Evolutionary conservation across 306 rosid species (phyloP).

Genomic region (Gillenia trifoliata): DNA sequence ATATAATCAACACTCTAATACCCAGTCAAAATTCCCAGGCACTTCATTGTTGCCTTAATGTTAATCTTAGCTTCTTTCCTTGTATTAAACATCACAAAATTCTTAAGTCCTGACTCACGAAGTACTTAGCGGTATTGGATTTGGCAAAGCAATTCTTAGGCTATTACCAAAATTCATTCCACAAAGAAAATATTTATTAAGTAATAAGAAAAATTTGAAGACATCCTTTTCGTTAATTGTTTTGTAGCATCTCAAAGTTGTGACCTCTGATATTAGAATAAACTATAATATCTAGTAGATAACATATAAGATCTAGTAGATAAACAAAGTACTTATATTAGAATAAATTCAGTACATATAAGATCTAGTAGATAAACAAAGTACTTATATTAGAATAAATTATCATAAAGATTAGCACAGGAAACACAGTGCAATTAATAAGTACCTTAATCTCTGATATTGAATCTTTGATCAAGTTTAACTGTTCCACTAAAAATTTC

Average conservation of each 20-base stretch:
- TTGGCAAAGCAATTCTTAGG: not conserved
- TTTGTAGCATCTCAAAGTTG: not conserved
- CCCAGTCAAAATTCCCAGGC: not conserved
- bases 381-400: not conserved
- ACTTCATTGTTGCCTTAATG: not conserved
- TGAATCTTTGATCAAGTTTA: slow-evolving; percentile 53
- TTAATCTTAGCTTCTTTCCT: not conserved
- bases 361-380: not conserved
- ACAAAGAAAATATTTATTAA: not conserved
- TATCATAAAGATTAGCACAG: not conserved
- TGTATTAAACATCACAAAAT: not conserved
- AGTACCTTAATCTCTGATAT: slow-evolving; percentile 69
- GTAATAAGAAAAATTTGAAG: not conserved
- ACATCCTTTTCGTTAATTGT: not conserved
- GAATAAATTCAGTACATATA: not conserved
- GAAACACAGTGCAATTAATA: slow-evolving; percentile 6
- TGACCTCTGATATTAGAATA: too few species aligned
- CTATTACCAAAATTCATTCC: not conserved
- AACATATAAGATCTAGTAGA: not conserved
- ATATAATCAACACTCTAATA: not conserved
- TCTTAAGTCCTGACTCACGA: not conserved
- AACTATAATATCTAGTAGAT: not conserved
- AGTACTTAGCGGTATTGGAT: not conserved
- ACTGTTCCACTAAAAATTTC: slow-evolving; percentile 48
- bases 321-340: not conserved